Base-by-base conservation (phyloP, 768 basidiomycete genomes). In the Xerocomus potaroensis region DNA sequence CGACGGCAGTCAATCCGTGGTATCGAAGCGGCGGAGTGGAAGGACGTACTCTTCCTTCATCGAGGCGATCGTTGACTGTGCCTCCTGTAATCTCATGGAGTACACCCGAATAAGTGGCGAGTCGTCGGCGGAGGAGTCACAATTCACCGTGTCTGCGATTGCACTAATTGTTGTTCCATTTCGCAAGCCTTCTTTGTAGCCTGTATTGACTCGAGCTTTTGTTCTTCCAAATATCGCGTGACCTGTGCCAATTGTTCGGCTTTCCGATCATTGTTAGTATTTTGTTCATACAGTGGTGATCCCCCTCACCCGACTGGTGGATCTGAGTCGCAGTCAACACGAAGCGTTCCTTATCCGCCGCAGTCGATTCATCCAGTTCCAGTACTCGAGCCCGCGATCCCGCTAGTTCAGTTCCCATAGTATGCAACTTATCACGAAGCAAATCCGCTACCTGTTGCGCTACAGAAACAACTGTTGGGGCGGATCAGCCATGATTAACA, bases 381-480 rank as follows among this genome's bases (percentile, higher is more conserved):
- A 55, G 38, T 12, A 70, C 55, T 9, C 70, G 71, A 32, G 58
- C 54, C 45, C 65, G 72, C 1, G 73, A 66, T 49, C 75, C 74
- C n/a, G 68, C 60, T 3, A 77, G 53, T 31, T 76, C 72, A 6
- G 67, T 57, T 11, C 72, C 69, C 50, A 74, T 66, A 16, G 59
- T 60, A 32, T 72, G 67, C 4, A 77, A 57, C 48, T 73, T 72
- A 40, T 75, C 73, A 12, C 75, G 74, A 5, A 76, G 65, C n/a
- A 77, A 54, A 41, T 76, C 73, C 23, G 70, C 65, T 31, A 77
- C 75, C 59, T 77, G 73, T 46, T 73, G 67, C n/a, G 72, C 75
- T 77, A 30, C 36, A 43, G 47, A 47, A 49, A 47, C n/a, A 18
- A 48, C 30, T 18, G 40, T 51, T 49, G 34, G 41, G 29, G 27